A percentile compares a stretch with the other conserved stretches of the same genome.
Evolutionary conservation across 768 basidiomycete genomes (phyloP).

Genomic region (Mycena floridula): DNA sequence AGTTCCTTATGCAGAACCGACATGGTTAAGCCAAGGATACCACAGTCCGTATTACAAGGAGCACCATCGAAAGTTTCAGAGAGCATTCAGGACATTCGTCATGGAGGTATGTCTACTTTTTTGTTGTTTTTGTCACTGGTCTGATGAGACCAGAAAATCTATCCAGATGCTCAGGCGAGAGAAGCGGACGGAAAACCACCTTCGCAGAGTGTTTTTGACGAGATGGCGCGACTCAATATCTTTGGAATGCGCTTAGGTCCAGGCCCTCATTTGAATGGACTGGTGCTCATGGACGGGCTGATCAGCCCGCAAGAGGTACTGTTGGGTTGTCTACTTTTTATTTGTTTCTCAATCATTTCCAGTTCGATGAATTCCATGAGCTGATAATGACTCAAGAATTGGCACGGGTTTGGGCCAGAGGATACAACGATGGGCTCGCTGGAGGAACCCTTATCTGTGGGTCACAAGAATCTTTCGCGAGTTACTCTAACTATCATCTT

Average conservation of each 20-base stretch:
- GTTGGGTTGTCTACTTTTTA: neutral
- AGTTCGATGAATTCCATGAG: conserved; percentile 85
- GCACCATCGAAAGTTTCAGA: conserved; percentile 60
- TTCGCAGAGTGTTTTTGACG: conserved; percentile 67
- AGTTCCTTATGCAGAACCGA: conserved; percentile 87
- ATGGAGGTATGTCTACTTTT: no score
- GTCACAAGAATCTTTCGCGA: neutral
- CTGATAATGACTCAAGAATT: conserved; percentile 69
- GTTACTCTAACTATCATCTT: neutral
- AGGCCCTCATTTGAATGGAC: conserved; percentile 76
- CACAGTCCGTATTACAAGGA: conserved; percentile 72
- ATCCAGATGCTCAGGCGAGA: conserved; percentile 52
- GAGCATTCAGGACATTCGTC: conserved; percentile 61
- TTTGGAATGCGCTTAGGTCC: conserved; percentile 85
- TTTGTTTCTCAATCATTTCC: no score
- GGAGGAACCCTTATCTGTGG: conserved; percentile 34
- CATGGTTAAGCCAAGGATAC: conserved; percentile 70
- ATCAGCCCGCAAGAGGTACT: conserved; percentile 70
- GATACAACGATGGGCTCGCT: conserved; percentile 70
- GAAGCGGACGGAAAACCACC: conserved; percentile 92
- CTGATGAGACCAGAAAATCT: no score
- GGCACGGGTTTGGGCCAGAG: conserved; percentile 62
- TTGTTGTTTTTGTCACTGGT: no score
- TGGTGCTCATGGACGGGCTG: conserved; percentile 64
- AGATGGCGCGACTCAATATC: conserved; percentile 50